Conservation (phyloP, 202 grass and related monocot species). For the Digitaria exilis region DNA sequence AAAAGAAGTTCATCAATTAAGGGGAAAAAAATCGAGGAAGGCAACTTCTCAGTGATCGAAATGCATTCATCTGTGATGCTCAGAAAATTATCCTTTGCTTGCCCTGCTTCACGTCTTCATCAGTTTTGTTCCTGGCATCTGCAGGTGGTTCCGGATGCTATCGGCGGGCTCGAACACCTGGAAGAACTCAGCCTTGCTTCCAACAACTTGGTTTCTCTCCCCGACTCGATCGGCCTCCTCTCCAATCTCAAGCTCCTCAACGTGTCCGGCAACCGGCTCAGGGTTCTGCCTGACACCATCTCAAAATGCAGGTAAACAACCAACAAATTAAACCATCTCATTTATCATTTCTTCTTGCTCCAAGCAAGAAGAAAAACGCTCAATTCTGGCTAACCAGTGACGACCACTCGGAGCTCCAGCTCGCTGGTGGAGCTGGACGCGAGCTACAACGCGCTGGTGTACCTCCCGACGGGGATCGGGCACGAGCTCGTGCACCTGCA, state of each 20-base stretch:
- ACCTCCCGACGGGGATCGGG: slow-evolving; percentile 84
- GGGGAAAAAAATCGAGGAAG: neutral
- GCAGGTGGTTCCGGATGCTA: slow-evolving; percentile 74
- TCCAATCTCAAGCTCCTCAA: slow-evolving; percentile 79
- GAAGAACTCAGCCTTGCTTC: slow-evolving; percentile 73
- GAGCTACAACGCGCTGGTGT: slow-evolving; percentile 78
- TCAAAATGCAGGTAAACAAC: slow-evolving; percentile 72
- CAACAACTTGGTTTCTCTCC: slow-evolving; percentile 62
- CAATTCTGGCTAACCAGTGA: neutral
- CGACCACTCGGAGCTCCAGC: slow-evolving; percentile 35
- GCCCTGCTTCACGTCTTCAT: neutral
- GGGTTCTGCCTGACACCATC: slow-evolving; percentile 80
- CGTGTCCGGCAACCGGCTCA: slow-evolving; percentile 87
- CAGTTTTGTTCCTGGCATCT: neutral
- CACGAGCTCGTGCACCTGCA: slow-evolving; percentile 67
- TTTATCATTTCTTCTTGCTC: neutral
- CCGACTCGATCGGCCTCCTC: slow-evolving; percentile 77
- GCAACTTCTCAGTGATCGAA: neutral
- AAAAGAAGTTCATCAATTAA: neutral
- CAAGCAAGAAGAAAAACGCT: neutral
- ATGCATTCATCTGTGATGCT: neutral
- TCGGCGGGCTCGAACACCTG: slow-evolving; percentile 69
- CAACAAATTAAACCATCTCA: neutral
- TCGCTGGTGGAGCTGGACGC: slow-evolving; percentile 78
- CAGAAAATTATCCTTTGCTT: neutral